Evolutionary conservation across 768 basidiomycete genomes (phyloP).

Genomic region (Solioccasus polychromus): DNA sequence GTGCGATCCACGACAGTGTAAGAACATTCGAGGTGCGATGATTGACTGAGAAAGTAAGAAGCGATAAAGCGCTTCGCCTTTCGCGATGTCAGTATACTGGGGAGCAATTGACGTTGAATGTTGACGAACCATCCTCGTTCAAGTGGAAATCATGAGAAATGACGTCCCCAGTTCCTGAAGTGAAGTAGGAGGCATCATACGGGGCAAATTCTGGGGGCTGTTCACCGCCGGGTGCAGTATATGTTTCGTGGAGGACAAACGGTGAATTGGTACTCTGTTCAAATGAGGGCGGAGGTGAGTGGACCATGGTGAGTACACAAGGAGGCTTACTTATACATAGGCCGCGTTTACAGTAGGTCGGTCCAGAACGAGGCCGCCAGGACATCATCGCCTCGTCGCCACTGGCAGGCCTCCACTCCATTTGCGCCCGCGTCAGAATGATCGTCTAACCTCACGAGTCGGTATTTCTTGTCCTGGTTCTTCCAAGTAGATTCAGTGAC

Average conservation of each 20-base stretch:
- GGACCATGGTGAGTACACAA: neutral
- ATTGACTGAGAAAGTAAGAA: slow-evolving; percentile 62
- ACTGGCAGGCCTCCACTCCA: slow-evolving; percentile 18
- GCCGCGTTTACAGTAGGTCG: too few relatives aligned
- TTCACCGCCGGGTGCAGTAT: slow-evolving; percentile 34
- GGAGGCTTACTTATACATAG: too few relatives aligned
- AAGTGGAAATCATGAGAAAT: slow-evolving; percentile 71
- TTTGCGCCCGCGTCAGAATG: slow-evolving; percentile 20
- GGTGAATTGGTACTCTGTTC: slow-evolving; percentile 26
- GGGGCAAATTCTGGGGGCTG: slow-evolving; percentile 61
- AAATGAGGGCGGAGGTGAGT: slow-evolving; percentile 23
- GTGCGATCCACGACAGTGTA: slow-evolving; percentile 57
- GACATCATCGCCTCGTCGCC: slow-evolving; percentile 10
- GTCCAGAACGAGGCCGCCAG: too few relatives aligned
- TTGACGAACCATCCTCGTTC: slow-evolving; percentile 55
- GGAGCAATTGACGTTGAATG: neutral
- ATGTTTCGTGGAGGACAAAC: slow-evolving; percentile 15
- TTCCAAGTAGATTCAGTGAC: too few relatives aligned
- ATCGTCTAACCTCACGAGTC: slow-evolving; percentile 20
- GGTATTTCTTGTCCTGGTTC: too few relatives aligned
- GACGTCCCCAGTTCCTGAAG: slow-evolving; percentile 45
- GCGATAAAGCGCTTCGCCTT: slow-evolving; percentile 71
- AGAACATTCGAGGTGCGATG: slow-evolving; percentile 40
- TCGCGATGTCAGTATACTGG: slow-evolving; percentile 3
- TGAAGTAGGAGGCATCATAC: slow-evolving; percentile 62